Base-by-base conservation (phyloP, 2,329 filamentous ascomycete genomes). In the Trichoderma sp. region DNA sequence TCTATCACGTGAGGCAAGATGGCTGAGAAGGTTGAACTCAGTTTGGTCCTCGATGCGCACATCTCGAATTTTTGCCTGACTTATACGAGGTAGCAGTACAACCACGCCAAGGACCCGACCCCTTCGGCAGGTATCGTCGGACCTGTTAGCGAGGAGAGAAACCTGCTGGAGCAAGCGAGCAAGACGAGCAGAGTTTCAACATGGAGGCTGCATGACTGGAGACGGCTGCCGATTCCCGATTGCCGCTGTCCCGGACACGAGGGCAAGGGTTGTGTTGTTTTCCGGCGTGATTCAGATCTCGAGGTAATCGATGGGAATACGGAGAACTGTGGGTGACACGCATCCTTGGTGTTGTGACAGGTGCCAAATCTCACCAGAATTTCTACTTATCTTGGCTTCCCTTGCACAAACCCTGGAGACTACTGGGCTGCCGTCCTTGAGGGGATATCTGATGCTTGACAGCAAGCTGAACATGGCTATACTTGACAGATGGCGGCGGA, bases 171-270 rank as follows among this genome's bases (percentile, higher is more conserved):
- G 48, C 48, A 26, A 30, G 28, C 24, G 48, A 39, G 34, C 34
- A 39, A 39, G 34, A 14, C 5, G 34, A 14, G 34, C 14, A 39
- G 34, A 39, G 12, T 39, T 39, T 14, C 14, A 39, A 34, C 21
- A 24, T 24, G 21, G 21, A 24, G 30, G 12, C 34, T 39, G 19
- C 51, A 54, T 51, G 47, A 54, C 30, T 54, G 30, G 51, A 21
- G 19, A 55, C 30, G 30, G 10, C 34, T 41, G 30, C 34, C 51
- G 51, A 17, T n/a, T 41, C 34, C 52, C 52, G 52, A 34, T 19
- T 54, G 51, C 34, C 51, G 47, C 47, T 45, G 50, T 52, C 50
- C 50, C 50, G 26, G 26, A 28, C 50, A 17, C 24, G 48, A 17
- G 28, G 48, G 15, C 24, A 17, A 24, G 24, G 47, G 47, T 24